These are phyloP conservation scores for Fomes fomentarius DNA, from an alignment of 1,284 basidiomycete genomes.

Conservation along the genomic window DNA sequence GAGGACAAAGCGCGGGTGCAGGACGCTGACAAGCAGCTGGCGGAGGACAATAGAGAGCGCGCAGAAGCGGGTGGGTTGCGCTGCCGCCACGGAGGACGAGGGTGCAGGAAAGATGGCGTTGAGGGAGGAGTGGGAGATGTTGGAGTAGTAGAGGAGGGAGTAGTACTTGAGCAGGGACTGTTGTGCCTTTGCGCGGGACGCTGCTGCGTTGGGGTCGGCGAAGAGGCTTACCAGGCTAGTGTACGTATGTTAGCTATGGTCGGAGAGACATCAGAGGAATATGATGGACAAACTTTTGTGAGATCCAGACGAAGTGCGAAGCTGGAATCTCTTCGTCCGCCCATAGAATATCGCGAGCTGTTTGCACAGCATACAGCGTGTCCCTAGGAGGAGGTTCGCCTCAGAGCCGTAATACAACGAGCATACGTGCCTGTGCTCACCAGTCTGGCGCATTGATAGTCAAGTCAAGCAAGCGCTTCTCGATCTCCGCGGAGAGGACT, in stretches of 20 bases:
- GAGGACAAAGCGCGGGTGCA: conserved; percentile 79
- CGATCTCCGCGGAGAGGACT: conserved; percentile 74
- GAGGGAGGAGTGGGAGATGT: conserved; percentile 69
- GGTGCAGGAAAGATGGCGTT: conserved; percentile 71
- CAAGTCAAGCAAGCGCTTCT: conserved; percentile 66
- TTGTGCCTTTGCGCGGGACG: conserved; percentile 45
- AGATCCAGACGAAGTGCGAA: conserved; percentile 74
- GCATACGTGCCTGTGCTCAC: conserved; percentile 45
- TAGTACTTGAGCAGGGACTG: conserved; percentile 79
- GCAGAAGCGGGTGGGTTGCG: conserved; percentile 64
- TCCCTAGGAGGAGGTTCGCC: conserved; percentile 58
- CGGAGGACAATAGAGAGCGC: conserved; percentile 74
- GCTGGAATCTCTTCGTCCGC: conserved; percentile 72
- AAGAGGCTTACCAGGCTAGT: conserved; percentile 78
- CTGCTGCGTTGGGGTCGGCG: conserved; percentile 56
- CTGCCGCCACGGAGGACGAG: conserved; percentile 36
- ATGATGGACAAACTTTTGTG: conserved; percentile 68
- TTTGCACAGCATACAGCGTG: conserved; percentile 77
- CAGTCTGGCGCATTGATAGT: conserved; percentile 94
- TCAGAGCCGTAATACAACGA: neutral
- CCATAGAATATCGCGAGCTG: conserved; percentile 89
- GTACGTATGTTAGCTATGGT: conserved; percentile 4
- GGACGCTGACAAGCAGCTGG: conserved; percentile 69
- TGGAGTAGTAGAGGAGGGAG: conserved; percentile 78
- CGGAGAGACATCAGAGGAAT: neutral